These are phyloP conservation scores for Xylariaceae sp. DNA, from an alignment of 2,329 filamentous ascomycete genomes.

Conservation along the genomic window DNA sequence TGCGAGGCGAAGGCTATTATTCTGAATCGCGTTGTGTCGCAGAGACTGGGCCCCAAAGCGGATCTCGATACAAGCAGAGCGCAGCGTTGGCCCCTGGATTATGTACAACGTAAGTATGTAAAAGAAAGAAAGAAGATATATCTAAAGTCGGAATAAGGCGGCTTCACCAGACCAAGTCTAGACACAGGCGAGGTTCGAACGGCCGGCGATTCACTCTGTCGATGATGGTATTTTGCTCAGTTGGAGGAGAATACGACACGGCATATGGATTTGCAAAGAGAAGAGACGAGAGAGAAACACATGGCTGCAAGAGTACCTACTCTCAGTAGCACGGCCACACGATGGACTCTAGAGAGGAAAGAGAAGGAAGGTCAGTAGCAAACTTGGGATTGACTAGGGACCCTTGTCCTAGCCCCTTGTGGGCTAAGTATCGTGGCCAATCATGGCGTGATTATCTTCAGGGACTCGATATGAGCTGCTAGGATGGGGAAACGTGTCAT, in stretches of 20 bases:
- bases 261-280: slow-evolving; percentile 1
- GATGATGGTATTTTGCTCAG: background rate
- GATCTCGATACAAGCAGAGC: slow-evolving; percentile 20
- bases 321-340: slow-evolving; percentile 8
- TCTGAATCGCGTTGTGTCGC: slow-evolving; percentile 38
- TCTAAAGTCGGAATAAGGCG: too few relatives aligned
- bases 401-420: slow-evolving; percentile 5
- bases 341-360: slow-evolving; percentile 7
- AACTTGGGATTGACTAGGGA: background rate
- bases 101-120: slow-evolving; percentile 6
- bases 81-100: slow-evolving; percentile 12
- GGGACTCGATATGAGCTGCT: slow-evolving; percentile 3
- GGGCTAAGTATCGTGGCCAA: slow-evolving; percentile 6
- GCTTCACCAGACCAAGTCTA: too few relatives aligned
- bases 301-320: slow-evolving; percentile 6
- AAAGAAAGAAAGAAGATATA: slow-evolving; percentile 2
- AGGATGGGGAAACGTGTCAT: slow-evolving; percentile 8
- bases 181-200: slow-evolving; percentile 7
- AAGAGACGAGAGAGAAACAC: slow-evolving; percentile 7
- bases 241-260: slow-evolving; percentile 2
- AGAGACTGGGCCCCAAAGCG: slow-evolving; percentile 31
- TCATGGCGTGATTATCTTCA: slow-evolving; percentile 4
- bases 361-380: slow-evolving; percentile 9
- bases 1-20: slow-evolving; percentile 24
- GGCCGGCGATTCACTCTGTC: slow-evolving; percentile 8